phyloP scores from a whole-genome alignment of 257 asterid genomes.

The Nicotiana sylvestris region DNA sequence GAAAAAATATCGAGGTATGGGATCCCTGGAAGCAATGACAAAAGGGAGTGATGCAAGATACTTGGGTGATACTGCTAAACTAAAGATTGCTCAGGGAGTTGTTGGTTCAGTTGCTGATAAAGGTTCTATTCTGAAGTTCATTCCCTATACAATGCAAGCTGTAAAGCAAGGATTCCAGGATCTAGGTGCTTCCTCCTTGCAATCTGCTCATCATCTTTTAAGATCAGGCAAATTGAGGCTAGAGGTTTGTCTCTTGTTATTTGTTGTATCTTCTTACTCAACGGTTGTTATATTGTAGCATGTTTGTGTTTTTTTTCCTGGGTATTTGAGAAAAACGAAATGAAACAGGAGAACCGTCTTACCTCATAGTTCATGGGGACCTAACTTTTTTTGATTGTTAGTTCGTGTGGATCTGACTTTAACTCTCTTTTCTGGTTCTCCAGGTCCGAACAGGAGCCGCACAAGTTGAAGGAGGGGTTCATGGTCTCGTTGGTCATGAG shows the following conservation, averaged over 20 bases:
- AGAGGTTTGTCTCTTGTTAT: constrained; percentile 44
- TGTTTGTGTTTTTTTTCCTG: neutral
- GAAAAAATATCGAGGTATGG: constrained; percentile 85
- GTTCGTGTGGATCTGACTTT: neutral
- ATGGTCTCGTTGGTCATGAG: constrained; percentile 56
- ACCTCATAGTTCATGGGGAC: neutral
- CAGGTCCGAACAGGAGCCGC: constrained; percentile 79
- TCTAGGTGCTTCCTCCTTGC: constrained; percentile 85
- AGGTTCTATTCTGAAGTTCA: constrained; percentile 70
- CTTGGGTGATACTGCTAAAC: constrained; percentile 77
- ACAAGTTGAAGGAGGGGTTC: constrained; percentile 72
- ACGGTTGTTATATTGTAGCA: neutral
- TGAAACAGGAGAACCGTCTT: neutral
- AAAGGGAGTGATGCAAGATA: constrained; percentile 92
- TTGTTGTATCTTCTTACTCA: neutral
- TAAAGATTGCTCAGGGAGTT: constrained; percentile 94
- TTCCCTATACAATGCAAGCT: constrained; percentile 90
- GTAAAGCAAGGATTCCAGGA: constrained; percentile 95
- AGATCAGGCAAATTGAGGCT: constrained; percentile 63
- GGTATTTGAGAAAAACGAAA: neutral
- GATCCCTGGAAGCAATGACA: constrained; percentile 91
- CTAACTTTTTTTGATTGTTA: neutral
- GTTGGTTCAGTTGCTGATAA: constrained; percentile 89
- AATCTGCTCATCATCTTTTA: constrained; percentile 77
- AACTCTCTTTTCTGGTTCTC: constrained; percentile 7